Evolutionary conservation across 177 flowering plant genomes (phyloP).

Genomic region (Telopea speciosissima): DNA sequence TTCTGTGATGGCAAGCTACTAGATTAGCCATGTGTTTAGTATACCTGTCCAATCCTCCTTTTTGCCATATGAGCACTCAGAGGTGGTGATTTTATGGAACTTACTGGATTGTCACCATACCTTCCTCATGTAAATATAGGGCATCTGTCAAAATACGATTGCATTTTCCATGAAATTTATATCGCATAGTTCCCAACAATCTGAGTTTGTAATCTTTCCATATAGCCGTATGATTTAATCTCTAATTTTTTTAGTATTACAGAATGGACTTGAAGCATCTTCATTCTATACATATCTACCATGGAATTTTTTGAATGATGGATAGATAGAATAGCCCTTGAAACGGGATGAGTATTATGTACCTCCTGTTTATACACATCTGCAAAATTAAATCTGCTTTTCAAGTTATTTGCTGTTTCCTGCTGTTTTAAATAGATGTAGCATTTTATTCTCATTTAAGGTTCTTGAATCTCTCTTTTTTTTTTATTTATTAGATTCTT

Average conservation of each 20-base stretch:
- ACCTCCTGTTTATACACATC: too few species aligned
- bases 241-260: background rate
- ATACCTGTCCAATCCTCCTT: background rate
- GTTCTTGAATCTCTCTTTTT: background rate
- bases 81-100: background rate
- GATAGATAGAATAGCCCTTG: too few species aligned
- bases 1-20: too few species aligned
- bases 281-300: background rate
- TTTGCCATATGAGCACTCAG: background rate
- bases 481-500: slow-evolving; percentile 56
- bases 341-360: too few species aligned
- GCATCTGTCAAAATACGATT: background rate
- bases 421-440: background rate
- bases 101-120: background rate
- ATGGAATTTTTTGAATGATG: background rate
- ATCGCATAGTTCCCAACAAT: background rate
- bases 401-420: background rate
- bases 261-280: background rate
- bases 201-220: background rate
- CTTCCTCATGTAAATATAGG: background rate
- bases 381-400: too few species aligned
- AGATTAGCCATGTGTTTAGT: background rate
- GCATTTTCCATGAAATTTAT: too few species aligned
- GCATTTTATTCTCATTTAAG: background rate
- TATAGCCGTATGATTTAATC: background rate